Base-by-base conservation (phyloP, 1,139 yeast genomes). In the Yamadazyma spencermartinsiae region DNA sequence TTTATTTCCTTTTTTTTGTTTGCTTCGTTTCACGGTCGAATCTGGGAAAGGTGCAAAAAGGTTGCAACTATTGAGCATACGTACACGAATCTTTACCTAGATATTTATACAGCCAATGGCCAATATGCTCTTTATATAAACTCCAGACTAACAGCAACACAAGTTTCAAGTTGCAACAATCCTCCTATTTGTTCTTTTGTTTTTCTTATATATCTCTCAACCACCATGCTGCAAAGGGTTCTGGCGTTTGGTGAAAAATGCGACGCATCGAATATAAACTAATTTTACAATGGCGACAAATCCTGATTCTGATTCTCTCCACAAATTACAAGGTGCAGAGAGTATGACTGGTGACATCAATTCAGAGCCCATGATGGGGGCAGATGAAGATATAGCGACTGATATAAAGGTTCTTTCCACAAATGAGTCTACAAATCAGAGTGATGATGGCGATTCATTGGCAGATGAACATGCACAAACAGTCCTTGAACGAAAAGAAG, bases 351-450 rank as follows among this genome's bases (percentile, higher is more conserved):
- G n/a, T 9, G 35, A 29, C 12, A 29, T 37, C 31, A 37, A 33
- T 18, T 40, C 43, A 19, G 41, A 40, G 34, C 41, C 41, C n/a
- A 37, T 40, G 40, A 33, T 36, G 9, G 43, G 33, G 15, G 14
- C 23, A 10, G 40, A 35, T 19, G 14, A 23, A 11, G n/a, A 6
- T 11, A 8, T 23, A 23, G 4, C n/a, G 26, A n/a, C n/a, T n/a
- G n/a, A n/a, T n/a, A n/a, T n/a, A n/a, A n/a, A n/a, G n/a, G n/a
- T n/a, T n/a, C n/a, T n/a, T n/a, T n/a, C 21, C 21, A 19, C 21
- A 19, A 19, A 19, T 9, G 21, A 19, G 21, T 19, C 21, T 7
- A 19, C 9, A 19, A 9, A 19, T 19, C 21, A 19, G 23, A 20
- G 10, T 7, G 7, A 7, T 7, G 23, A 20, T 20, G 23, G 23